Conservation (phyloP, 306 rosid species). For the Sindora glabra region DNA sequence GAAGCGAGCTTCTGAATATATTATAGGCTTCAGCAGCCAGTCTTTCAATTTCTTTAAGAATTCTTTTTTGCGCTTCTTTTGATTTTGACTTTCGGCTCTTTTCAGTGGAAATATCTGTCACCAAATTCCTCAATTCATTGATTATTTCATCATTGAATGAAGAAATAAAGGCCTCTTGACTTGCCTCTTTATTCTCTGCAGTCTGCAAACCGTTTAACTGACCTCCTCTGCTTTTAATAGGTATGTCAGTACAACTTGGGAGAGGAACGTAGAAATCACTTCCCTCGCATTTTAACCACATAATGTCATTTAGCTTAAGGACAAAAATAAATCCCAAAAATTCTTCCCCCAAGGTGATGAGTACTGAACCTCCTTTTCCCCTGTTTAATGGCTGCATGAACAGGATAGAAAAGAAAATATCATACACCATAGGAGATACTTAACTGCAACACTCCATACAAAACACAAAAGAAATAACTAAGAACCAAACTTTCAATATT, state of each 20-base stretch:
- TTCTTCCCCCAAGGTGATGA: slow-evolving; percentile 66
- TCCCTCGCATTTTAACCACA: slow-evolving; percentile 64
- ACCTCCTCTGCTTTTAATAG: slow-evolving; percentile 18
- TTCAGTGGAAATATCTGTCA: slow-evolving; percentile 61
- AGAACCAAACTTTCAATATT: no score
- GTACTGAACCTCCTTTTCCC: slow-evolving; percentile 48
- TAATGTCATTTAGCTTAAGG: slow-evolving; percentile 54
- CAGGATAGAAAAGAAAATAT: slow-evolving; percentile 2
- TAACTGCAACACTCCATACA: no score
- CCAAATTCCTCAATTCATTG: slow-evolving; percentile 67
- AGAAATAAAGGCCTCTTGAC: slow-evolving; percentile 35
- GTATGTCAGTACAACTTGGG: slow-evolving; percentile 32
- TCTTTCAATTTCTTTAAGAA: slow-evolving; percentile 76
- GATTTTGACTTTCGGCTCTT: slow-evolving; percentile 44
- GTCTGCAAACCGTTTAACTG: slow-evolving; percentile 25
- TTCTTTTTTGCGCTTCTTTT: slow-evolving; percentile 74
- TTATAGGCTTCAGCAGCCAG: slow-evolving; percentile 81
- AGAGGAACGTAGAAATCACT: slow-evolving; percentile 78
- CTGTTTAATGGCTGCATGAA: slow-evolving; percentile 59
- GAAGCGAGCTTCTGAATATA: slow-evolving; percentile 56
- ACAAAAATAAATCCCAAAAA: slow-evolving; percentile 77
- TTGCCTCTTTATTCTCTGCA: slow-evolving; percentile 25
- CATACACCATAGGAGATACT: no score
- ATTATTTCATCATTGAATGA: slow-evolving; percentile 60
- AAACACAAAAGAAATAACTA: no score